Evolutionary conservation across 2,329 filamentous ascomycete genomes (phyloP), one percentile per base, ranked within the genome.

Genomic region (Torrubiella hemipterigena): DNA sequence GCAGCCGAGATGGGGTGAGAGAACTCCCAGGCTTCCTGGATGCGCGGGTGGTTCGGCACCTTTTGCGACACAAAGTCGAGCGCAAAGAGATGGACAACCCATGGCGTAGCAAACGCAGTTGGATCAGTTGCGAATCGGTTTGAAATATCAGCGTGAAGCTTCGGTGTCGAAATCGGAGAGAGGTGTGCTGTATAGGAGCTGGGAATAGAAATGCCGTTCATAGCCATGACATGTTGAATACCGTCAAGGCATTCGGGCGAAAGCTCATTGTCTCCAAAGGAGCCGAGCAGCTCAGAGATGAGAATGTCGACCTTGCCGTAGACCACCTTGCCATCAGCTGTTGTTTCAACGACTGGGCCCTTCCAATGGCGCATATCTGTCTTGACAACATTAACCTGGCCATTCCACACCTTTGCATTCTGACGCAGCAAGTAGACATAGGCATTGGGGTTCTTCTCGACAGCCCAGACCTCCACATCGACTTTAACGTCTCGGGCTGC

Each of bases 371-470:
- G 78, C 91, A 98, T 98, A 52, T 98, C 91, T 1, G 86, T 93
- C 59, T 94, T 93, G 41, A 96, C 79, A 19, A 98, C 73, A 2
- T 78, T 87, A 14, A 95, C 89, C 32, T 69, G 70, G 15, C 77
- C 75, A 35, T 65, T 69, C 91, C 91, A 98, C n/a, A 76, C 67
- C 13, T 69, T 73, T 40, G 78, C 67, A 48, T 96, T 96, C 49
- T 93, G 85, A 16, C 83, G 72, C 38, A 94, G 76, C 3, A 98
- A 72, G 42, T 95, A 77, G 6, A 98, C 87, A 51, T 89, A 96
- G 1, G 91, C 91, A 49, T 98, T 96, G 4, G 85, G 91, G 55
- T 98, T 98, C 68, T 98, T 98, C 58, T 98, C 91, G 4, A 98
- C 75, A 0, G 84, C 91, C 77, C 86, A 96, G 27, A 93, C 70